Evolutionary conservation across 2,329 filamentous ascomycete species (phyloP), one percentile per base, ranked within the genome.

Genomic region (Blastomyces gilchristii): DNA sequence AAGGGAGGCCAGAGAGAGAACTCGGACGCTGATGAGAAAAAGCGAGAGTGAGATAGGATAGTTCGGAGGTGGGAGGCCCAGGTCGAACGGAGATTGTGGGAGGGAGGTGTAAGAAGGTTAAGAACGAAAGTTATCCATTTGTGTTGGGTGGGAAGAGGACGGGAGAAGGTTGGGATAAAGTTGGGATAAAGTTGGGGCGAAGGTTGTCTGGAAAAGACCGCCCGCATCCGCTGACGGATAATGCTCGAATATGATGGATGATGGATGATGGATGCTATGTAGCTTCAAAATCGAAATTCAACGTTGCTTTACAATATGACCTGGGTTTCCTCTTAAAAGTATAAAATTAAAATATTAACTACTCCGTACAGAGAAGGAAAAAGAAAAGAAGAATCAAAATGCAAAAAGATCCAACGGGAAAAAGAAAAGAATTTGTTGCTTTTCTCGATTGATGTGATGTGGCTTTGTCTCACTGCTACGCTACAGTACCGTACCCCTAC

Each of bases 31-130:
- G 62, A 52, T 39, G 58, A 63, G 37, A 61, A 63, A 41, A 63
- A 65, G 62, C 62, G 63, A 64, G 53, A 60, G n/a, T 58, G 58
- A 50, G 60, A 47, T 14, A 6, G 43, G 16, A 14, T 18, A 47
- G 43, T 47, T 34, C 31, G 31, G 31, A 34, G 31, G 31, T 5
- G n/a, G 6, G 7, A 34, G 31, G 31, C 7, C 31, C 31, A 34
- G 31, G 31, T 34, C 31, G 7, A 14, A 3, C 7, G n/a, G 18
- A 18, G 41, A 43, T 18, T 7, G 41, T 2, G 16, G 18, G 18
- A 47, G 18, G 6, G 7, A 47, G 18, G n/a, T 47, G n/a, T 22
- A 22, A 22, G n/a, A 22, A 22, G n/a, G 22, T 22, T 8, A 1
- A 37, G 34, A 37, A 8, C 7, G 34, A 9, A 37, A 9, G 34